phyloP scores from a whole-genome alignment of 306 rosid genomes.

The Gastrolobium villosum region DNA sequence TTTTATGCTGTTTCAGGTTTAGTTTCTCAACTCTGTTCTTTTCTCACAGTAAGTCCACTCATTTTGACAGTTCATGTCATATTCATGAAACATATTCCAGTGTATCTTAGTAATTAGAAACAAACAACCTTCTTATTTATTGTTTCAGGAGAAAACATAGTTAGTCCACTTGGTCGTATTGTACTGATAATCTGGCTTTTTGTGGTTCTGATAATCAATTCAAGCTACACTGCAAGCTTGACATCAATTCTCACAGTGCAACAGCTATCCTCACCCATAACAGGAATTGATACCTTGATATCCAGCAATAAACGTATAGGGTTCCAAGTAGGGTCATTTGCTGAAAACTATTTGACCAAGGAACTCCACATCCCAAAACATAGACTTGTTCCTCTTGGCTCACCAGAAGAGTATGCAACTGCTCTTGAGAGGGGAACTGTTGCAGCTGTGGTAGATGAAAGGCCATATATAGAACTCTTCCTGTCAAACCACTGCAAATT shows the following conservation, averaged over 20 bases:
- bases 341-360: slow-evolving; percentile 62
- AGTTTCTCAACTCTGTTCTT: slow-evolving; percentile 82
- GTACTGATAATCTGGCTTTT: slow-evolving; percentile 83
- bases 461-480: slow-evolving; percentile 82
- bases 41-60: slow-evolving; percentile 71
- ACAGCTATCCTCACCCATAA: slow-evolving; percentile 72
- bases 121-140: slow-evolving; percentile 5
- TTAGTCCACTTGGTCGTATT: slow-evolving; percentile 78
- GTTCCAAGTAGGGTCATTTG: slow-evolving; percentile 75
- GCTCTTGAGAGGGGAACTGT: slow-evolving; percentile 80
- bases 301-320: slow-evolving; percentile 67
- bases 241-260: slow-evolving; percentile 90
- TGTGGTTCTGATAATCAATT: slow-evolving; percentile 81
- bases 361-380: slow-evolving; percentile 65
- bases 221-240: slow-evolving; percentile 92
- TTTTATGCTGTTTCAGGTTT: slow-evolving; percentile 57
- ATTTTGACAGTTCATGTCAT: slow-evolving; percentile 4
- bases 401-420: slow-evolving; percentile 64
- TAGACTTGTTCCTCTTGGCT: slow-evolving; percentile 72
- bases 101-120: slow-evolving; percentile 9
- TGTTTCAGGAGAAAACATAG: slow-evolving; percentile 75
- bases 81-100: background rate
- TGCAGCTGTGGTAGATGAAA: slow-evolving; percentile 81
- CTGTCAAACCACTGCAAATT: slow-evolving; percentile 74
- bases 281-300: slow-evolving; percentile 72